Evolutionary conservation across 2,329 filamentous ascomycete species (phyloP).

Genomic region (Pseudohalonectria lignicola): DNA sequence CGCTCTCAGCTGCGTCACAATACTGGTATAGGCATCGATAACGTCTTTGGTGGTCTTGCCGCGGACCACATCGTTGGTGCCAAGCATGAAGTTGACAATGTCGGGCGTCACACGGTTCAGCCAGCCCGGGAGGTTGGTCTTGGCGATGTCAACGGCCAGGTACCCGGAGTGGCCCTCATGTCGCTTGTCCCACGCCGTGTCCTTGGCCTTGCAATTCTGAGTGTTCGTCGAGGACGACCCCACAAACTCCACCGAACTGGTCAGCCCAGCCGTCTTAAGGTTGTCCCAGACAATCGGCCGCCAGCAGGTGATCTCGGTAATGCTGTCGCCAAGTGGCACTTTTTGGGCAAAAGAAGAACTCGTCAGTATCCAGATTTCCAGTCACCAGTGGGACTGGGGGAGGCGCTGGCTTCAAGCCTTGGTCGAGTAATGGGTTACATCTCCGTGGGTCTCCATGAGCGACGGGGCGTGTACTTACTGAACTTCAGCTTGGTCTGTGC

Average conservation of each 20-base stretch:
- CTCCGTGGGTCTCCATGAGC: not conserved
- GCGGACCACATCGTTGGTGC: slow-evolving; percentile 29
- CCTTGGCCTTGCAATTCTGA: slow-evolving; percentile 20
- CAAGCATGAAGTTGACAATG: slow-evolving; percentile 32
- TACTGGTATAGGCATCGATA: slow-evolving; percentile 25
- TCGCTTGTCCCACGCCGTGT: slow-evolving; percentile 23
- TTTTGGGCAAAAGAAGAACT: not conserved
- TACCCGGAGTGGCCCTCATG: slow-evolving; percentile 33
- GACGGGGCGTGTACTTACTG: not conserved
- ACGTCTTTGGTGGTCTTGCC: slow-evolving; percentile 20
- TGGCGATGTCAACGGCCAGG: slow-evolving; percentile 29
- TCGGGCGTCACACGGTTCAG: slow-evolving; percentile 24
- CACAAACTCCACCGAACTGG: slow-evolving; percentile 27
- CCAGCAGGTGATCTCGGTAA: slow-evolving; percentile 35
- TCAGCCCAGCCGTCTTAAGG: slow-evolving; percentile 20
- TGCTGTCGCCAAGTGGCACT: slow-evolving; percentile 31
- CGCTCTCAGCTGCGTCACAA: slow-evolving; percentile 23
- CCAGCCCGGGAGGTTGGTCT: slow-evolving; percentile 26
- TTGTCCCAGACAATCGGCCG: slow-evolving; percentile 27
- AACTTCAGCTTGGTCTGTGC: slow-evolving; percentile 3
- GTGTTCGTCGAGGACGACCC: slow-evolving; percentile 26
- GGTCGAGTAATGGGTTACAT: not conserved
- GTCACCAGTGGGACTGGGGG: too few relatives aligned
- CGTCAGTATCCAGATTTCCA: too few relatives aligned
- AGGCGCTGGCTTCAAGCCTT: too few relatives aligned